Percentiles rank a stretch among this genome's conserved stretches.
phyloP scores from a whole-genome alignment of 2,329 filamentous ascomycete species.

The Fusarium graminum region DNA sequence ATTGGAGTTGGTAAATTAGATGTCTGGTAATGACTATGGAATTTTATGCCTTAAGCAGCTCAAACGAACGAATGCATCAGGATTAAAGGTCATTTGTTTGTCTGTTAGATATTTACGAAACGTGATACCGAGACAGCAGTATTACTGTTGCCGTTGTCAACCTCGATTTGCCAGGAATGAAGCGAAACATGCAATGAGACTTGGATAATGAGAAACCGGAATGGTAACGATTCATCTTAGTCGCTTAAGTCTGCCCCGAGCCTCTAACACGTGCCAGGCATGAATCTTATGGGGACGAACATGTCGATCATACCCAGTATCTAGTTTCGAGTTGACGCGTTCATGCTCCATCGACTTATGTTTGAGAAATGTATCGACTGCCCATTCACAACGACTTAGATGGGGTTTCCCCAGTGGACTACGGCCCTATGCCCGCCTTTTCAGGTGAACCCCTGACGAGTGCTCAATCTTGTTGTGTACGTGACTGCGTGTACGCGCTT shows the following conservation, averaged over 20 bases:
- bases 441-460: conserved; percentile 21
- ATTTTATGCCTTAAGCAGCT: conserved; percentile 16
- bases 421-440: conserved; percentile 5
- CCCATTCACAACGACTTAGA: conserved; percentile 25
- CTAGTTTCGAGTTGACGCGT: conserved; percentile 42
- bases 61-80: no score
- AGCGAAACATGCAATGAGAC: conserved; percentile 37
- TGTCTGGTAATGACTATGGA: conserved; percentile 26
- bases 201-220: conserved; percentile 35
- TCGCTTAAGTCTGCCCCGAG: conserved; percentile 7
- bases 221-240: conserved; percentile 15
- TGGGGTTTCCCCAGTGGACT: conserved; percentile 12
- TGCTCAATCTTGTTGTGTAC: conserved; percentile 25
- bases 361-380: conserved; percentile 36
- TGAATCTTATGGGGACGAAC: conserved; percentile 15
- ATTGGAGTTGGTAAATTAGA: conserved; percentile 32
- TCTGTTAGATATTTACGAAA: conserved; percentile 21
- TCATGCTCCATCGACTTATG: conserved; percentile 31
- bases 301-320: conserved; percentile 35
- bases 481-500: conserved; percentile 5
- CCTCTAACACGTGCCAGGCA: conserved; percentile 22
- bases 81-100: not conserved
- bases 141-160: not conserved
- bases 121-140: conserved; percentile 6
- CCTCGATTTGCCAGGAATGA: conserved; percentile 4